phyloP scores from a whole-genome alignment of 768 basidiomycete species.

The Scleroderma bovista region DNA sequence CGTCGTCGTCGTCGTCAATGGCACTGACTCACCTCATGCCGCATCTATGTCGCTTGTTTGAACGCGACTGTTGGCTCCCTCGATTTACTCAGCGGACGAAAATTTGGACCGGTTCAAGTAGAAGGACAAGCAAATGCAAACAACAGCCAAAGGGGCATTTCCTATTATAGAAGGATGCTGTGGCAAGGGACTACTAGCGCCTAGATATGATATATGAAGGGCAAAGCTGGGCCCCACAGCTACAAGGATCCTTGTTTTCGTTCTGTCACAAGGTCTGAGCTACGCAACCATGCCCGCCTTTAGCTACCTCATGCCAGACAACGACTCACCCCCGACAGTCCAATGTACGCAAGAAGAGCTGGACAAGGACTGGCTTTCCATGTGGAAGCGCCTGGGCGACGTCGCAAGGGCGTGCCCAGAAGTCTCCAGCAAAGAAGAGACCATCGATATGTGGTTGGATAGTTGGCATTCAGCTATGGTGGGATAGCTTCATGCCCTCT shows the following conservation, averaged over 20 bases:
- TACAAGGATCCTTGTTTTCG: not conserved
- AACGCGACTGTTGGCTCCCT: slow-evolving; percentile 20
- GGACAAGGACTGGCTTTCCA: not conserved
- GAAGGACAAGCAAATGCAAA: slow-evolving; percentile 22
- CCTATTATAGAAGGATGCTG: not conserved
- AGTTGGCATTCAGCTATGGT: not conserved
- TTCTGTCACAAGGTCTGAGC: no score
- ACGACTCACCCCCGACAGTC: not conserved
- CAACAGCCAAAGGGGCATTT: not conserved
- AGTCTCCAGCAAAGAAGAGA: not conserved
- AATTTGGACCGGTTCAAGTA: slow-evolving; percentile 17
- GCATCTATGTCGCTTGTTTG: slow-evolving; percentile 28
- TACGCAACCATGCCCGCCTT: not conserved
- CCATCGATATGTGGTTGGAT: not conserved
- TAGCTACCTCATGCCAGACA: not conserved
- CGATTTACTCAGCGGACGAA: slow-evolving; percentile 11
- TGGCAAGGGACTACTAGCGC: not conserved
- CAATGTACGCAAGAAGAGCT: not conserved
- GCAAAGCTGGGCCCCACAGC: not conserved
- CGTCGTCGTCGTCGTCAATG: not conserved
- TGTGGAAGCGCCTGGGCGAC: not conserved
- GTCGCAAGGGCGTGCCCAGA: not conserved
- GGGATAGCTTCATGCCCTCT: not conserved
- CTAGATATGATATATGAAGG: not conserved
- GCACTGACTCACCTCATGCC: slow-evolving; percentile 52